Evolutionary conservation across 805 yeast genomes (phyloP).

Genomic region (Grigorovia jiainica): DNA sequence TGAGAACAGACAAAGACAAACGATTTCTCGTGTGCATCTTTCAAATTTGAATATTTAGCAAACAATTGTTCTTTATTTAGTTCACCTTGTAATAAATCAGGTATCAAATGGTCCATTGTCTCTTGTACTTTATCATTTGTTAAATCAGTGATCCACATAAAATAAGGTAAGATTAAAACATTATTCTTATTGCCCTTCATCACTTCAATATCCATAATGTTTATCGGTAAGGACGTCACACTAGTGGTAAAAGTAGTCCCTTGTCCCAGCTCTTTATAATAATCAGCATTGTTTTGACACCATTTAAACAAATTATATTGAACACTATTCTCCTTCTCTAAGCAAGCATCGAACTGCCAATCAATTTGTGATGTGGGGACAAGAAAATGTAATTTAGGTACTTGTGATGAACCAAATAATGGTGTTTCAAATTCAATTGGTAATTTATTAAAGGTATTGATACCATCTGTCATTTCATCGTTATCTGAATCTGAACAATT

Average conservation of each 20-base stretch:
- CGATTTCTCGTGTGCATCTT: slow-evolving; percentile 33
- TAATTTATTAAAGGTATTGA: slow-evolving; percentile 16
- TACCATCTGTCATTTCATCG: slow-evolving; percentile 19
- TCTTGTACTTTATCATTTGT: slow-evolving; percentile 33
- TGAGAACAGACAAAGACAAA: slow-evolving; percentile 81
- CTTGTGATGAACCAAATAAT: slow-evolving; percentile 64
- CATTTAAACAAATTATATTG: slow-evolving; percentile 37
- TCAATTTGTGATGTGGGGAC: slow-evolving; percentile 79
- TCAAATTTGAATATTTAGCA: slow-evolving; percentile 23
- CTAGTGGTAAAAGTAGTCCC: slow-evolving; percentile 21
- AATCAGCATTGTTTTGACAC: slow-evolving; percentile 24
- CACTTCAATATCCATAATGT: slow-evolving; percentile 36
- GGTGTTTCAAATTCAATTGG: slow-evolving; percentile 29
- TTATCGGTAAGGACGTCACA: slow-evolving; percentile 46
- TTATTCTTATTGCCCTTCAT: slow-evolving; percentile 41
- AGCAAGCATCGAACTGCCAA: slow-evolving; percentile 71
- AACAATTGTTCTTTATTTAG: slow-evolving; percentile 24
- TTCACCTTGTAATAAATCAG: slow-evolving; percentile 28
- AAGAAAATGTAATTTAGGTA: slow-evolving; percentile 61
- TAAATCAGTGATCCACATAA: slow-evolving; percentile 55
- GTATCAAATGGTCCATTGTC: slow-evolving; percentile 38
- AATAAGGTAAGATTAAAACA: slow-evolving; percentile 61
- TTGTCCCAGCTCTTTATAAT: slow-evolving; percentile 18
- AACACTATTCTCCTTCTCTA: slow-evolving; percentile 35
- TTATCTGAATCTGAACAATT: slow-evolving; percentile 15